These are phyloP conservation scores for Lycium ferocissimum DNA, from an alignment of 257 asterid genomes.

Conservation along the genomic window DNA sequence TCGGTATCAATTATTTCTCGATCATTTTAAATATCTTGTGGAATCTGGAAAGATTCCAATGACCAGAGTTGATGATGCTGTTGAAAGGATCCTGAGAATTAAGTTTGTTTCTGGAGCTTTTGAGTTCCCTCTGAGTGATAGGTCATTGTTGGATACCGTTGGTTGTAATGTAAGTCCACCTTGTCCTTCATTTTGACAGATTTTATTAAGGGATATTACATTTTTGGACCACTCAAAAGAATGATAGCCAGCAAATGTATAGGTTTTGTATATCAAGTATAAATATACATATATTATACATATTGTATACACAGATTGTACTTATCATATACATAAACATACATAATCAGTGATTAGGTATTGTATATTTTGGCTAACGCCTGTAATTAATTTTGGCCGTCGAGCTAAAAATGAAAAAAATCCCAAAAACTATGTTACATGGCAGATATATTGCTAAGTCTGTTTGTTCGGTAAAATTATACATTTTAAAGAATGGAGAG, in stretches of 20 bases:
- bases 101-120: constrained; percentile 81
- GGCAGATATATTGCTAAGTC: not conserved
- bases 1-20: constrained; percentile 63
- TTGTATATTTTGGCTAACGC: too few species aligned
- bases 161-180: constrained; percentile 66
- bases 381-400: too few species aligned
- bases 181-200: constrained; percentile 22
- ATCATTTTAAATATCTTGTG: constrained; percentile 61
- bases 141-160: constrained; percentile 59
- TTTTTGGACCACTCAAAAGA: not conserved
- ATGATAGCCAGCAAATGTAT: too few species aligned
- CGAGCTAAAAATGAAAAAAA: too few species aligned
- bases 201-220: not conserved
- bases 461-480: constrained; percentile 2
- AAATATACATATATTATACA: too few species aligned
- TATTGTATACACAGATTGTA: too few species aligned
- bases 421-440: too few species aligned
- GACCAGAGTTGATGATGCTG: constrained; percentile 83
- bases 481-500: not conserved
- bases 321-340: too few species aligned
- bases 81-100: constrained; percentile 81
- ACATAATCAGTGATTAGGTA: too few species aligned
- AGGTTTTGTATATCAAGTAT: too few species aligned
- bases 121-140: constrained; percentile 69
- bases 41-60: constrained; percentile 71